Evolutionary conservation across 2,329 filamentous ascomycete genomes (phyloP).

Genomic region (Boeremia exigua): DNA sequence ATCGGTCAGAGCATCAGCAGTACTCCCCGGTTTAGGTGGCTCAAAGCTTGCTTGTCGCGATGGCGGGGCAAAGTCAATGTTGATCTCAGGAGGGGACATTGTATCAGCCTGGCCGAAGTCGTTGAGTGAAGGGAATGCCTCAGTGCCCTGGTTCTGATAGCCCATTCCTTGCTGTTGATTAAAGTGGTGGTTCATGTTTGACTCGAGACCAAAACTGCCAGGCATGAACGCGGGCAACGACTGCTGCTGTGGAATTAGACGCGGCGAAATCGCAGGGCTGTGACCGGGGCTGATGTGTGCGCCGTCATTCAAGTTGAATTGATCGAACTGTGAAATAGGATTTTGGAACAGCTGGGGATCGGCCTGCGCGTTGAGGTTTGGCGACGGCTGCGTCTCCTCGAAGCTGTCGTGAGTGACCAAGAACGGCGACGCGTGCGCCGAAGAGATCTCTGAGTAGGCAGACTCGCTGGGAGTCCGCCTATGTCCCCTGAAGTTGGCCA

Average conservation of each 20-base stretch:
- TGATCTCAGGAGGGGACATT: conserved; percentile 93
- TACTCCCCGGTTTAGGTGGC: conserved; percentile 66
- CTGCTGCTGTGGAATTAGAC: conserved; percentile 70
- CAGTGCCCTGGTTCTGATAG: conserved; percentile 57
- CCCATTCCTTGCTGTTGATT: conserved; percentile 55
- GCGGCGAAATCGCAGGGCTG: conserved; percentile 74
- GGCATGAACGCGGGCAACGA: conserved; percentile 57
- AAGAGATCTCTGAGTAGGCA: conserved; percentile 81
- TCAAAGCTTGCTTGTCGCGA: conserved; percentile 71
- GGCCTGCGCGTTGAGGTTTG: conserved; percentile 74
- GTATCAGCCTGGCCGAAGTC: conserved; percentile 73
- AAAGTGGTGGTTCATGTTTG: conserved; percentile 57
- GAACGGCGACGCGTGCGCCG: conserved; percentile 82
- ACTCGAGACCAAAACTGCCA: conserved; percentile 55
- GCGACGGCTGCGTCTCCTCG: conserved; percentile 78
- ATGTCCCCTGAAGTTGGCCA: conserved; percentile 76
- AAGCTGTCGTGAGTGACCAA: conserved; percentile 79
- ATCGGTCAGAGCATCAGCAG: conserved; percentile 65
- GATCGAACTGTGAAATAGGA: conserved; percentile 72
- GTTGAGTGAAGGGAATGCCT: conserved; percentile 57
- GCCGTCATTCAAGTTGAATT: conserved; percentile 71
- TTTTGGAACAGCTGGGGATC: conserved; percentile 78
- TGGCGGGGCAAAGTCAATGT: conserved; percentile 87
- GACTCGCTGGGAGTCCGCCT: conserved; percentile 83
- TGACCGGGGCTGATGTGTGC: conserved; percentile 66